Evolutionary conservation across 768 basidiomycete species (phyloP).

Genomic region (Dictyophora rubrovolvata): DNA sequence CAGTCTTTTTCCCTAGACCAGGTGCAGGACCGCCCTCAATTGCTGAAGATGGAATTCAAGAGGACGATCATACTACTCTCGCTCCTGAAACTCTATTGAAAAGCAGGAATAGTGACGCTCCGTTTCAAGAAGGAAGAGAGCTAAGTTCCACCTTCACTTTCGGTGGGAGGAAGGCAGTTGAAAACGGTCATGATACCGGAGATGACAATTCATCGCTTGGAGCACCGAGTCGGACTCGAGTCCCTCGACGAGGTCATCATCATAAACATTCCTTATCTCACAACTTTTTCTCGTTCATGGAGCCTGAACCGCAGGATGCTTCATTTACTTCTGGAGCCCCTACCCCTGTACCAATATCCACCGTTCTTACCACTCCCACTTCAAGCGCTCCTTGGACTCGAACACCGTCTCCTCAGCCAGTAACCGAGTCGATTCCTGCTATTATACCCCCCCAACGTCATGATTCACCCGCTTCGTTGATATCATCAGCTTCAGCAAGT

Average conservation of each 20-base stretch:
- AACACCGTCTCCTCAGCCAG: conserved; percentile 26
- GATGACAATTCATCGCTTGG: conserved; percentile 18
- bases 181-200: conserved; percentile 18
- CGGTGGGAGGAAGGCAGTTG: conserved; percentile 38
- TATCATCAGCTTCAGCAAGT: conserved; percentile 13
- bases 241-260: conserved; percentile 63
- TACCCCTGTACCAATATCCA: conserved; percentile 21
- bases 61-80: conserved; percentile 25
- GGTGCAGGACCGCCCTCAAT: conserved; percentile 51
- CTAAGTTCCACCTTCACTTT: conserved; percentile 53
- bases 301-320: conserved; percentile 41
- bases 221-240: conserved; percentile 12
- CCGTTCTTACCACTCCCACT: conserved; percentile 40
- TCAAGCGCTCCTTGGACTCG: conserved; percentile 49
- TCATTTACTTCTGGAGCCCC: neutral
- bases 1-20: conserved; percentile 82
- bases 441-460: neutral
- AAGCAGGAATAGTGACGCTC: conserved; percentile 8
- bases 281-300: conserved; percentile 92
- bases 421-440: neutral
- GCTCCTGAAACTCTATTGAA: conserved; percentile 29
- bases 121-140: conserved; percentile 24
- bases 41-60: conserved; percentile 56
- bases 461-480: conserved; percentile 3
- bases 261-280: conserved; percentile 93